A percentile compares a stretch with the other conserved stretches of the same genome.
phyloP scores from a whole-genome alignment of 768 basidiomycete species.

The Paxillus involutus region DNA sequence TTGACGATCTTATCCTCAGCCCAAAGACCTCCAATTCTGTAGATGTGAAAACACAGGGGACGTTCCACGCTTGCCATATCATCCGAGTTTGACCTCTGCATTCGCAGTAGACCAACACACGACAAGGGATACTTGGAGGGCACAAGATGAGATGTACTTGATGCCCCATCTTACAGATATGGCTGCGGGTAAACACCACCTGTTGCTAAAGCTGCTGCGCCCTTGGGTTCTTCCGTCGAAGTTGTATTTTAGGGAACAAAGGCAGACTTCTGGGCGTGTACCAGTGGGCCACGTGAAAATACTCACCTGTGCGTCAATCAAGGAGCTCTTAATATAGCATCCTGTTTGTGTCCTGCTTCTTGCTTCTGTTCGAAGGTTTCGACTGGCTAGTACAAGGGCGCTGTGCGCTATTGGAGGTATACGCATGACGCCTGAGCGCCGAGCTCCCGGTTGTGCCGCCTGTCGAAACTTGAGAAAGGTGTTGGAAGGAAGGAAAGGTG shows the following conservation, averaged over 20 bases:
- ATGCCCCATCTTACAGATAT: background rate
- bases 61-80: slow-evolving; percentile 1
- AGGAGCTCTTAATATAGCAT: background rate
- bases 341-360: background rate
- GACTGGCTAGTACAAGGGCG: background rate
- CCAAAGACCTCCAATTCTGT: slow-evolving; percentile 27
- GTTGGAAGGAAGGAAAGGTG: too few species aligned
- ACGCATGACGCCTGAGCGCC: too few species aligned
- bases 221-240: background rate
- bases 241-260: background rate
- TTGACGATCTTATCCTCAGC: slow-evolving; percentile 28
- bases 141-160: background rate
- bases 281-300: too few species aligned
- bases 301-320: background rate
- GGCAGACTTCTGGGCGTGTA: background rate
- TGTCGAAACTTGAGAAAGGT: background rate
- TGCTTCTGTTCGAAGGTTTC: background rate
- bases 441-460: background rate
- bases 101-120: slow-evolving; percentile 2
- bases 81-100: background rate
- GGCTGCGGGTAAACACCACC: background rate
- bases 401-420: background rate
- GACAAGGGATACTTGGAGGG: too few species aligned
- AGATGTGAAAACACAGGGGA: slow-evolving; percentile 26
- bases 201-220: background rate